Evolutionary conservation across 1,284 basidiomycete species (phyloP), one percentile per base, ranked within the genome.

Genomic region (Ganoderma resinaceum): DNA sequence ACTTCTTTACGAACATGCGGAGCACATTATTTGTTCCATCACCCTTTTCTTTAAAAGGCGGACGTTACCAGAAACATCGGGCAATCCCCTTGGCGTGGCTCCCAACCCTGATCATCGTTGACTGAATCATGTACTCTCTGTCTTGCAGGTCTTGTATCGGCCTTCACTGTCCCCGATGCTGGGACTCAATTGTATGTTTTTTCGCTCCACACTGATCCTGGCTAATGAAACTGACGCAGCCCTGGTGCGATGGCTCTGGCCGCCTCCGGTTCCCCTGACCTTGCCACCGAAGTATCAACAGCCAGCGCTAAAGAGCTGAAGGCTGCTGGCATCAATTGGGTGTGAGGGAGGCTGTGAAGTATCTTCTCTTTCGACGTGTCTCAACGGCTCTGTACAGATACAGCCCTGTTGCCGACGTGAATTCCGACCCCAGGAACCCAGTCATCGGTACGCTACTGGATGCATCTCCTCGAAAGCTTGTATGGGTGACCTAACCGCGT

Each of bases 201-300:
- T 26, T 4, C 11, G 6, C 12, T 26, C n/a, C 18, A n/a, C 3
- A 18, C 3, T 3, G 42, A 49, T 26, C 26, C 29, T 26, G 29
- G 46, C 20, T 49, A 26, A 46, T 62, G 14, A 16, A 29, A 62
- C 9, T 2, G 40, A 53, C 40, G 20, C 52, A 92, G 91, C 68
- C 91, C 91, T 11, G 91, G 91, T 0, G 90, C 91, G 1, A 92
- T 92, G 91, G 87, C 90, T 0, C 79, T 91, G 1, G 88, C 88
- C 5, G 87, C 89, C 3, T 85, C 87, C 0, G 84, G 83, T 0
- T 85, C 85, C 11, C 71, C 80, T 0, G 80, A 81, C 2, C 74
- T 88, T 0, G 85, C 87, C 3, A 81, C 84, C 60, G 65, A 81
- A 16, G 83, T 90, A 1, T 82, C 87, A 8, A 74, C 76, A 49